Percentiles rank a stretch among this genome's conserved stretches.
These are phyloP conservation scores for Tricholomella constricta DNA, from an alignment of 768 basidiomycete genomes.

Conservation along the genomic window DNA sequence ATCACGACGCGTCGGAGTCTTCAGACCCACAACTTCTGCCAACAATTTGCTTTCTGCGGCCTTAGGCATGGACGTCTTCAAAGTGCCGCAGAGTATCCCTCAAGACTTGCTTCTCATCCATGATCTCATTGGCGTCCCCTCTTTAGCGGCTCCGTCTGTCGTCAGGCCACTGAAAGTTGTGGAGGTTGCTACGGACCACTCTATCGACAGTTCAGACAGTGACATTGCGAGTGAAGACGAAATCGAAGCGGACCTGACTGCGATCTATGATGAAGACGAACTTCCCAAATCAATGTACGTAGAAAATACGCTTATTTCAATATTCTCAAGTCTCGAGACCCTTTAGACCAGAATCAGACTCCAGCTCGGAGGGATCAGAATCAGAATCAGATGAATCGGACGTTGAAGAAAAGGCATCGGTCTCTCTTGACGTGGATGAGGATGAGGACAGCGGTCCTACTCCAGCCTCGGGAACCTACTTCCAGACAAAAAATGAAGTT, in stretches of 20 bases:
- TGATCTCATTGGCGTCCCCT: slow-evolving; percentile 52
- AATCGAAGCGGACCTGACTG: slow-evolving; percentile 63
- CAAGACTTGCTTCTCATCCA: slow-evolving; percentile 79
- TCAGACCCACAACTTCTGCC: background rate
- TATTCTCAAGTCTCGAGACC: slow-evolving; percentile 1
- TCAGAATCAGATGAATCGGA: slow-evolving; percentile 28
- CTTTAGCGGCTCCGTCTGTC: background rate
- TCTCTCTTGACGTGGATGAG: slow-evolving; percentile 48
- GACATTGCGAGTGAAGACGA: slow-evolving; percentile 70
- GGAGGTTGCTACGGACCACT: slow-evolving; percentile 35
- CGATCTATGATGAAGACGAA: slow-evolving; percentile 41
- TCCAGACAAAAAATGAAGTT: slow-evolving; percentile 73
- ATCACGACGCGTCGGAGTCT: slow-evolving; percentile 15
- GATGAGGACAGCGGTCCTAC: slow-evolving; percentile 52
- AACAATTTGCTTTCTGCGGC: background rate
- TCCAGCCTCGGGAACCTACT: slow-evolving; percentile 42
- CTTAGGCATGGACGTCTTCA: slow-evolving; percentile 49
- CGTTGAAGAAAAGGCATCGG: slow-evolving; percentile 17
- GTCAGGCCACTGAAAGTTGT: background rate
- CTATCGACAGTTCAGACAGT: slow-evolving; percentile 56
- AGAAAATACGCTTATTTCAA: slow-evolving; percentile 11
- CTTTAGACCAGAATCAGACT: slow-evolving; percentile 16
- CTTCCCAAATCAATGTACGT: slow-evolving; percentile 20
- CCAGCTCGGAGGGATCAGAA: slow-evolving; percentile 37
- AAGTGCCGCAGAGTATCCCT: slow-evolving; percentile 59